Evolutionary conservation across 129 eudicot genomes (phyloP).

Genomic region (Centella asiatica): DNA sequence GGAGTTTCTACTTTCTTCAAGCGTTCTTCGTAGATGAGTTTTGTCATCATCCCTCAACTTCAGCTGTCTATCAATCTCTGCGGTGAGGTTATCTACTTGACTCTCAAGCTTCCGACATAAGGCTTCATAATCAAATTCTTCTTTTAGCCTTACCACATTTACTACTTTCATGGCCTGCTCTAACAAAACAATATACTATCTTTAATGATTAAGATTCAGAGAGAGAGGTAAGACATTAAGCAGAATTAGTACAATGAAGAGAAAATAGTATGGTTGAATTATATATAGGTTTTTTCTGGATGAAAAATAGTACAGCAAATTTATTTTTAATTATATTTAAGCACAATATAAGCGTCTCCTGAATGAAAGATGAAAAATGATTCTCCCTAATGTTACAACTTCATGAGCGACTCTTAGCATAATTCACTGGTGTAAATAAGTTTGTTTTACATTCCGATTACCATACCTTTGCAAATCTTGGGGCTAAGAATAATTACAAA

Average conservation of each 20-base stretch:
- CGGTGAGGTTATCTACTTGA: conserved; percentile 73
- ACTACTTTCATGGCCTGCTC: conserved; percentile 96
- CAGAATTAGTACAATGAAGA: background rate
- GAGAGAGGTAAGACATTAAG: background rate
- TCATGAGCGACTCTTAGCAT: too few species aligned
- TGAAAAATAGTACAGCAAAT: too few species aligned
- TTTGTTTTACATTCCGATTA: too few species aligned
- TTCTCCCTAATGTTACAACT: too few species aligned
- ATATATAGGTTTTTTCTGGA: too few species aligned
- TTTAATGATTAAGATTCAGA: background rate
- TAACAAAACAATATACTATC: conserved; percentile 21
- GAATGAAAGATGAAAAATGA: too few species aligned
- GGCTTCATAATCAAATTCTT: conserved; percentile 94
- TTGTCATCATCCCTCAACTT: conserved; percentile 56
- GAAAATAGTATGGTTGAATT: too few species aligned
- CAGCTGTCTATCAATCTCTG: conserved; percentile 79
- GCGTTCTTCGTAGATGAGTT: conserved; percentile 44
- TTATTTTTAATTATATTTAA: too few species aligned
- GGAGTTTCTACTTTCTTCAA: conserved; percentile 49
- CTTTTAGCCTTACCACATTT: conserved; percentile 79
- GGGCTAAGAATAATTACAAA: too few species aligned
- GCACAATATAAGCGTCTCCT: too few species aligned
- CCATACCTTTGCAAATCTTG: too few species aligned
- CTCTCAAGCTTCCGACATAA: conserved; percentile 80
- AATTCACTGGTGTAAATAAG: too few species aligned